Evolutionary conservation across 257 asterid species (phyloP).

Genomic region (Ocimum tenuiflorum): DNA sequence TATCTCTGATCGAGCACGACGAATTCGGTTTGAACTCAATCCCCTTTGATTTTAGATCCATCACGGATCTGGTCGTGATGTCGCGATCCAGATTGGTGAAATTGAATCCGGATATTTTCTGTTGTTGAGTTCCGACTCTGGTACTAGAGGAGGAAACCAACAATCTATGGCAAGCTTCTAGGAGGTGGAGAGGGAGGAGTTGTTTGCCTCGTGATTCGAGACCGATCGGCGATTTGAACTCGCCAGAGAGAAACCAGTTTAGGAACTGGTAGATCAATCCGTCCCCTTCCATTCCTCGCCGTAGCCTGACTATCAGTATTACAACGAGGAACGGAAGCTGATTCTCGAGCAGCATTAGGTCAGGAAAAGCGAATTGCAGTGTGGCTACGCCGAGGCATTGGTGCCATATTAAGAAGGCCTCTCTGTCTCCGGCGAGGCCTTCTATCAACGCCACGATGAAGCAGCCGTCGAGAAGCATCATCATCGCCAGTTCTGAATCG

Average conservation of each 20-base stretch:
- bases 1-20: not conserved
- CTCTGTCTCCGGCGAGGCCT: not conserved
- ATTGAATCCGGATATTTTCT: not conserved
- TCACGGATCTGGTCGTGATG: not conserved
- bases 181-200: conserved; percentile 7
- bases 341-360: conserved; percentile 12
- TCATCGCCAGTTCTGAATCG: not conserved
- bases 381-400: conserved; percentile 5
- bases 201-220: too few species aligned
- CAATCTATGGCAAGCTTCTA: conserved; percentile 16
- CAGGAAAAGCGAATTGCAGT: not conserved
- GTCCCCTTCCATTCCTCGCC: not conserved
- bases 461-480: conserved; percentile 14
- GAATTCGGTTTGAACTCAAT: not conserved
- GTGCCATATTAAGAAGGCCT: conserved; percentile 6
- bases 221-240: not conserved
- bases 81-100: not conserved
- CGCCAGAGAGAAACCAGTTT: not conserved
- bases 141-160: not conserved
- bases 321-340: not conserved
- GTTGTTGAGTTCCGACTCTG: not conserved
- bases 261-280: not conserved
- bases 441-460: conserved; percentile 3
- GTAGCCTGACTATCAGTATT: not conserved
- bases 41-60: conserved; percentile 15